phyloP scores from a whole-genome alignment of 768 basidiomycete species.

The Phaeotremella skinneri region DNA sequence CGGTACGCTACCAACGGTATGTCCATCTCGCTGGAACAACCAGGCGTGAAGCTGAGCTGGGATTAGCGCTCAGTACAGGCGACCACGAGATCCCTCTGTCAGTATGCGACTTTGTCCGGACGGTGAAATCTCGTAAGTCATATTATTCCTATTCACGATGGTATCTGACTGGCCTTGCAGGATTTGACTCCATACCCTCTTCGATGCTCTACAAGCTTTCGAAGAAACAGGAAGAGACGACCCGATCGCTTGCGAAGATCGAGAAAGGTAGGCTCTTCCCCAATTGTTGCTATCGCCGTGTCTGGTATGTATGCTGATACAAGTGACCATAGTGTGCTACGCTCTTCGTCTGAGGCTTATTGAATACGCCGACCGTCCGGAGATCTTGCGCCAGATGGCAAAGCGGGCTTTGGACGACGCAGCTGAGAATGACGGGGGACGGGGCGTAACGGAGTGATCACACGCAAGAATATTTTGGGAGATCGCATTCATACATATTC shows the following conservation, averaged over 20 bases:
- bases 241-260: conserved; percentile 87
- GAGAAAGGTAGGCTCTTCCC: conserved; percentile 68
- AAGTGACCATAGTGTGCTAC: conserved; percentile 40
- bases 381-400: conserved; percentile 46
- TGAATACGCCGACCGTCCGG: conserved; percentile 50
- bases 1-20: conserved; percentile 81
- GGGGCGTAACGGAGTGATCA: neutral
- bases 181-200: conserved; percentile 73
- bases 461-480: no score
- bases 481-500: no score
- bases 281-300: neutral
- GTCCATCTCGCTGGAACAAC: neutral
- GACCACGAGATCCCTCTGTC: conserved; percentile 49
- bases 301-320: conserved; percentile 4
- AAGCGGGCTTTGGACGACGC: conserved; percentile 48
- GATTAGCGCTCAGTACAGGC: conserved; percentile 44
- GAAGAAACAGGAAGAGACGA: conserved; percentile 84
- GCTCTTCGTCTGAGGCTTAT: conserved; percentile 44
- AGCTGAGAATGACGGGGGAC: conserved; percentile 14
- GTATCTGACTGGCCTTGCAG: conserved; percentile 52
- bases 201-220: conserved; percentile 54
- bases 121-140: conserved; percentile 51
- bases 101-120: conserved; percentile 51
- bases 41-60: conserved; percentile 4
- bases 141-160: neutral